A percentile compares a stretch with the other conserved stretches of the same genome.
phyloP scores from a whole-genome alignment of 148 eudicot genomes.

The Rhododendron molle region DNA sequence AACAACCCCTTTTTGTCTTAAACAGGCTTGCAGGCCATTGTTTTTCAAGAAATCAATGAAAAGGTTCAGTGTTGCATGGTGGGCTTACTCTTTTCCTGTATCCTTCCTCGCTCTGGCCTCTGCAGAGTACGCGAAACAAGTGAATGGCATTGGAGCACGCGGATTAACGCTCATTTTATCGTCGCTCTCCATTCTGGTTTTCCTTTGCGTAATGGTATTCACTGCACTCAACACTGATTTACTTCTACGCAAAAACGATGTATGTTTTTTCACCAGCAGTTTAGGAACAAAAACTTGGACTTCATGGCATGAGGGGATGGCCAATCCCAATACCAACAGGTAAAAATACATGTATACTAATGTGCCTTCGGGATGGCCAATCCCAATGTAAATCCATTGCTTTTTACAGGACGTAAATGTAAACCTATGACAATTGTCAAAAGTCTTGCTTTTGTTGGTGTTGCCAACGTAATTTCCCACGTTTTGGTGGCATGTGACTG shows the following conservation, averaged over 20 bases:
- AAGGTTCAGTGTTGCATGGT: slow-evolving; percentile 58
- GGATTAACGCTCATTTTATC: slow-evolving; percentile 41
- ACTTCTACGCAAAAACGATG: not conserved
- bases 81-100: slow-evolving; percentile 64
- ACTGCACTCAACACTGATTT: slow-evolving; percentile 40
- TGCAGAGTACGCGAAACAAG: slow-evolving; percentile 36
- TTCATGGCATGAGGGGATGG: not conserved
- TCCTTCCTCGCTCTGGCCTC: slow-evolving; percentile 35
- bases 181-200: slow-evolving; percentile 46
- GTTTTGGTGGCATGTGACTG: not conserved
- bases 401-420: not conserved
- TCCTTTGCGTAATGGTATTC: slow-evolving; percentile 42
- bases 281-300: not conserved
- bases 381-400: not conserved
- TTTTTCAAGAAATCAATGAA: slow-evolving; percentile 41
- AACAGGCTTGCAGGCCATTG: slow-evolving; percentile 64
- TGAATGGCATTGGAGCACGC: slow-evolving; percentile 22
- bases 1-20: not conserved
- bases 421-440: not conserved
- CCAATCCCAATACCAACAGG: not conserved
- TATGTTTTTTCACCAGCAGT: not conserved
- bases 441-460: not conserved
- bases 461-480: not conserved
- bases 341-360: not conserved
- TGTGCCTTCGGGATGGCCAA: not conserved